Conservation (phyloP, 805 yeast genomes). For the Kuraishia capsulata region DNA sequence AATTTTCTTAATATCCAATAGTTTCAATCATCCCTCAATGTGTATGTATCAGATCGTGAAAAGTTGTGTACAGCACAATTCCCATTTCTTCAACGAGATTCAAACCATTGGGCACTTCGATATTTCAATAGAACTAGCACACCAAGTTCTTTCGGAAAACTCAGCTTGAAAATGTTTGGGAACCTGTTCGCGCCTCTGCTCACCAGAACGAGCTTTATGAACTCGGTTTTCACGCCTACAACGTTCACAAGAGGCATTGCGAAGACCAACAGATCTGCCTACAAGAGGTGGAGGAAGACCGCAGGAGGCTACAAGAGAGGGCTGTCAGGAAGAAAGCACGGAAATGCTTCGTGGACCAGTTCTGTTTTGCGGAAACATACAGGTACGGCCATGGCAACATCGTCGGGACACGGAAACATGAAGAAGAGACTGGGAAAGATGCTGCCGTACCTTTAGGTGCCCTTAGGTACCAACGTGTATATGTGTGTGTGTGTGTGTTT, state of each 20-base stretch:
- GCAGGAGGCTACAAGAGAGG: constrained; percentile 62
- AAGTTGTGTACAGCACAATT: no score
- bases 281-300: constrained; percentile 76
- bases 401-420: constrained; percentile 41
- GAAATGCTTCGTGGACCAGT: constrained; percentile 81
- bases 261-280: constrained; percentile 82
- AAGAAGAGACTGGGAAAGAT: constrained; percentile 49
- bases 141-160: no score
- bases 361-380: constrained; percentile 49
- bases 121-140: no score
- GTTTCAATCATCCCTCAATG: no score
- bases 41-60: no score
- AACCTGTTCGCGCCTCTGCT: no score
- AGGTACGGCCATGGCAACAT: constrained; percentile 45
- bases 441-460: constrained; percentile 31
- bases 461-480: neutral
- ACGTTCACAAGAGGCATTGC: constrained; percentile 22
- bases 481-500: no score
- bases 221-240: neutral
- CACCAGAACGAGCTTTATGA: no score
- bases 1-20: no score
- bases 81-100: no score
- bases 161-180: no score
- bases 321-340: constrained; percentile 84
- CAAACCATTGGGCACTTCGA: no score